Evolutionary conservation across 176 grass and related monocot genomes (phyloP).

Genomic region (Tillandsia fasciculata): DNA sequence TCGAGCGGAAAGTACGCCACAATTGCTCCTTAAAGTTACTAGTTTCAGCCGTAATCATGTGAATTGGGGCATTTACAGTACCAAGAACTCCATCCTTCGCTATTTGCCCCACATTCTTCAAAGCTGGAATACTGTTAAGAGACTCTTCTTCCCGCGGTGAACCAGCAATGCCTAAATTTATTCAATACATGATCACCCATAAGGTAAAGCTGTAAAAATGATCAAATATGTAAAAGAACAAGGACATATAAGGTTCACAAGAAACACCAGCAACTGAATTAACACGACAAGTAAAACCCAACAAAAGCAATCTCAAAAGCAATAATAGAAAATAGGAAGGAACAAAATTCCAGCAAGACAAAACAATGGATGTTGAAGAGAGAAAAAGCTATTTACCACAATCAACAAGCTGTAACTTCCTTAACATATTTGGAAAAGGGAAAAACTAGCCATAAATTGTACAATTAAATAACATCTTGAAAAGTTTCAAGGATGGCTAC

Average conservation of each 20-base stretch:
- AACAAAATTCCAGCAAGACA: background rate
- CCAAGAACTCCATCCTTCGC: constrained; percentile 81
- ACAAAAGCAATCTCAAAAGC: background rate
- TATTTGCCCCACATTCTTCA: constrained; percentile 38
- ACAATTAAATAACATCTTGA: background rate
- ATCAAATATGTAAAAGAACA: background rate
- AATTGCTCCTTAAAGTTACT: constrained; percentile 89
- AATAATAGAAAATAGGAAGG: background rate
- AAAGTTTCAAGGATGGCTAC: background rate
- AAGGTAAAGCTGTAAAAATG: too few relatives aligned
- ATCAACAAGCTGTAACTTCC: background rate
- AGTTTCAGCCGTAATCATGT: constrained; percentile 78
- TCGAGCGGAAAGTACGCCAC: constrained; percentile 85
- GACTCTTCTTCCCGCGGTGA: constrained; percentile 49
- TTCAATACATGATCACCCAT: constrained; percentile 14
- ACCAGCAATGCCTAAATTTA: constrained; percentile 45
- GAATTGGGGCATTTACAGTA: constrained; percentile 67
- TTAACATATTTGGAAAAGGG: background rate
- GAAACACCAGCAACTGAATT: background rate
- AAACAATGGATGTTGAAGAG: background rate
- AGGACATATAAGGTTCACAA: background rate
- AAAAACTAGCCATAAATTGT: background rate
- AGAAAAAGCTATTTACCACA: background rate
- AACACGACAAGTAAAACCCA: background rate
- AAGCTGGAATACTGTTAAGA: constrained; percentile 31